Evolutionary conservation across 2,329 filamentous ascomycete genomes (phyloP).

Genomic region (Colletotrichum sp.): DNA sequence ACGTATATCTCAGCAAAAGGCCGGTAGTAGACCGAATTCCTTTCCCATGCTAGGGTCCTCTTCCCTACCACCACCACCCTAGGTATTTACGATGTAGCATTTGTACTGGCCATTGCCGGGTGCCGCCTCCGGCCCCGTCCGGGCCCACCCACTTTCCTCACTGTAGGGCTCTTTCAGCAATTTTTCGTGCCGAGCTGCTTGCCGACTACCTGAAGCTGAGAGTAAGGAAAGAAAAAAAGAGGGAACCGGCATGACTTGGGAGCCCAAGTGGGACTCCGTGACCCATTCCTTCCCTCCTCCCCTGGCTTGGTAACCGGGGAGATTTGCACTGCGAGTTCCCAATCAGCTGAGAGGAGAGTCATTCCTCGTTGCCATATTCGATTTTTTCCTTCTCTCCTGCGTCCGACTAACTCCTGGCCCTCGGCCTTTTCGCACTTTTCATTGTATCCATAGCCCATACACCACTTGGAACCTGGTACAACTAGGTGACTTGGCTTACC

Average conservation of each 20-base stretch:
- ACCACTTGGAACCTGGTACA: neutral
- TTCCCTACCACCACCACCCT: neutral
- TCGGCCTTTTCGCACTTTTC: neutral
- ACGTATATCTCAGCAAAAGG: neutral
- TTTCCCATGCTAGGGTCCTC: neutral
- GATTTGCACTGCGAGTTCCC: slow-evolving; percentile 2
- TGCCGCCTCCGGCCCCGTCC: slow-evolving; percentile 9
- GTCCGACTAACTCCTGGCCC: neutral
- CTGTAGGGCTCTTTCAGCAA: neutral
- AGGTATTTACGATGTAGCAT: neutral
- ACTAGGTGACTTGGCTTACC: neutral
- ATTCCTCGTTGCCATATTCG: slow-evolving; percentile 11
- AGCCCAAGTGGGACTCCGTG: slow-evolving; percentile 17
- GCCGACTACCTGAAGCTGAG: neutral
- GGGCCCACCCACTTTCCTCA: neutral
- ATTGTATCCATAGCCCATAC: neutral
- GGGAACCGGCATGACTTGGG: neutral
- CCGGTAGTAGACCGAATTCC: neutral
- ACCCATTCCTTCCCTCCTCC: neutral
- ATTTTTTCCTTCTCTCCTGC: neutral
- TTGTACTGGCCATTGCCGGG: neutral
- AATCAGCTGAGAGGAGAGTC: slow-evolving; percentile 16
- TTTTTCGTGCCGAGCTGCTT: slow-evolving; percentile 3
- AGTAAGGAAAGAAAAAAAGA: neutral
- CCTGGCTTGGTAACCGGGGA: slow-evolving; percentile 14